Base-by-base conservation (phyloP, 768 basidiomycete species). In the Symmetrospora coprosmae region DNA sequence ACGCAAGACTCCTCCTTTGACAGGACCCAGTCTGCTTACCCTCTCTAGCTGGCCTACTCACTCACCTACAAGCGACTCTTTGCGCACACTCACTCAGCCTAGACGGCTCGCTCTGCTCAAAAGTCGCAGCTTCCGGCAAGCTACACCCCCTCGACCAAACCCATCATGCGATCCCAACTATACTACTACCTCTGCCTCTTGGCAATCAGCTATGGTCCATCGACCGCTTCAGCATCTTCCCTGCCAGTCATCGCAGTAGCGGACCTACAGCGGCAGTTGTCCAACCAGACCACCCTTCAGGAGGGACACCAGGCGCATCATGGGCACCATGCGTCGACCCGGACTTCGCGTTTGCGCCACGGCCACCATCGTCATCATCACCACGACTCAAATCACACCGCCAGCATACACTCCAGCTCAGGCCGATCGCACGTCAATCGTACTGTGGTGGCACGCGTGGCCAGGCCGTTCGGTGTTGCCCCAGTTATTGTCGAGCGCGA, bases 141-240 rank as follows among this genome's bases (percentile, higher is more conserved):
- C 21, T 11, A 25, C 27, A 25, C 19, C 4, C 19, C 5, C 27
- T 25, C 45, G 27, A 13, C 14, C 21, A 30, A 35, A 31, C 33
- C 31, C 38, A 34, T 35, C 33, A 50, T 50, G 49, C 49, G 49
- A n/a, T 50, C 49, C 38, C 49, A 50, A 50, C 33, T 50, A n/a
- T n/a, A n/a, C 14, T 50, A 50, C 49, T 50, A 50, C 38, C 49
- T 50, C 28, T 50, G 49, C 33, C 49, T 50, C 30, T 21, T 50
- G 23, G 49, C 49, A 35, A 35, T 50, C n/a, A n/a, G n/a, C n/a
- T n/a, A n/a, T n/a, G n/a, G n/a, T n/a, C n/a, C n/a, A n/a, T n/a
- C n/a, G 6, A 34, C 33, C 21, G 49, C 31, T 31, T 30, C 49
- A 13, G 49, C 49, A 23, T 50, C 49, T n/a, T 35, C 49, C 9